A percentile compares a stretch with the other conserved stretches of the same genome.
Conservation (phyloP, 2,329 filamentous ascomycete genomes). For the Ophiostoma pallidulum region DNA sequence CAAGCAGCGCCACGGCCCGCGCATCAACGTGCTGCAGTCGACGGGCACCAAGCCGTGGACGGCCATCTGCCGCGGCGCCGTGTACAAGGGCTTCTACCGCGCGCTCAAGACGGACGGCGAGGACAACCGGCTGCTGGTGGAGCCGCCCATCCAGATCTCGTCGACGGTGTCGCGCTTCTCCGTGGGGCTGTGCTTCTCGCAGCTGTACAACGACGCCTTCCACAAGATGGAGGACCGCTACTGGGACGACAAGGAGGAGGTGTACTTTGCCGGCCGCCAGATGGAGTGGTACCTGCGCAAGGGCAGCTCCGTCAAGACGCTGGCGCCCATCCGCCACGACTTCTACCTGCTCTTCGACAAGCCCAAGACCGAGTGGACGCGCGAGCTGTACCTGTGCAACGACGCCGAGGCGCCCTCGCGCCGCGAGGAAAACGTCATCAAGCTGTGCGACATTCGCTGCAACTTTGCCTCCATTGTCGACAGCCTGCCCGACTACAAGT, state of each 20-base stretch:
- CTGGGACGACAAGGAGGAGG: slow-evolving; percentile 12
- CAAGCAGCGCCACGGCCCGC: slow-evolving; percentile 28
- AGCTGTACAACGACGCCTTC: background rate
- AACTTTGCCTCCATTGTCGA: slow-evolving; percentile 10
- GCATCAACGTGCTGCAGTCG: slow-evolving; percentile 39
- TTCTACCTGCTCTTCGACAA: slow-evolving; percentile 10
- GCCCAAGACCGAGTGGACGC: slow-evolving; percentile 9
- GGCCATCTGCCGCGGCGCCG: slow-evolving; percentile 42
- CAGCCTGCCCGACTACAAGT: slow-evolving; percentile 9
- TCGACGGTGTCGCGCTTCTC: slow-evolving; percentile 12
- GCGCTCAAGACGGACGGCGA: background rate
- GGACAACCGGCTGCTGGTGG: slow-evolving; percentile 5
- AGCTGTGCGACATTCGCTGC: slow-evolving; percentile 12
- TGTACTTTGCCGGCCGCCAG: slow-evolving; percentile 10
- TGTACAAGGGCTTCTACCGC: slow-evolving; percentile 30
- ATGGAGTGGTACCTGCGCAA: slow-evolving; percentile 14
- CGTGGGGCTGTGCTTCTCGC: slow-evolving; percentile 11
- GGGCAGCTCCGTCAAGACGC: slow-evolving; percentile 9
- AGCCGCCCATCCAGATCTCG: slow-evolving; percentile 10
- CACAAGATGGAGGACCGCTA: slow-evolving; percentile 9
- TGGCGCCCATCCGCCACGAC: slow-evolving; percentile 10
- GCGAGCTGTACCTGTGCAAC: slow-evolving; percentile 12
- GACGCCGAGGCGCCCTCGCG: slow-evolving; percentile 6
- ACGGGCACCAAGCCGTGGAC: slow-evolving; percentile 28
- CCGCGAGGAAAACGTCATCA: slow-evolving; percentile 6